phyloP scores from a whole-genome alignment of 495 filamentous ascomycete species.

The Parathielavia appendiculata region DNA sequence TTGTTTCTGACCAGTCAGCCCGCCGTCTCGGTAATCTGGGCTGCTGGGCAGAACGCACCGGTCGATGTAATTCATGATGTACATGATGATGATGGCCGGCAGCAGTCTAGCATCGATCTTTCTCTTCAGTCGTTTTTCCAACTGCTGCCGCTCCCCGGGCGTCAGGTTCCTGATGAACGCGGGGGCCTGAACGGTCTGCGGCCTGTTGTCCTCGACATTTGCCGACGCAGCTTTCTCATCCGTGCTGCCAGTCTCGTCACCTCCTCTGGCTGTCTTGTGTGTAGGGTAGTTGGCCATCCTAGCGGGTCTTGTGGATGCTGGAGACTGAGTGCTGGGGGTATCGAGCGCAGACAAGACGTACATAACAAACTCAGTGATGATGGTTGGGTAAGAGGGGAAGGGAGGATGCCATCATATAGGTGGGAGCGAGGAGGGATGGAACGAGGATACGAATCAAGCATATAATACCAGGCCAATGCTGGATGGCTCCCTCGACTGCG shows the following conservation, averaged over 20 bases:
- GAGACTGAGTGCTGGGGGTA: not conserved
- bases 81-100: constrained; percentile 51
- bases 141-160: constrained; percentile 41
- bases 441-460: too few species aligned
- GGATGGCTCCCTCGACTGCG: too few species aligned
- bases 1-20: constrained; percentile 37
- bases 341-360: too few species aligned
- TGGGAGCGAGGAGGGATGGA: too few species aligned
- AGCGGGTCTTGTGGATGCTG: not conserved
- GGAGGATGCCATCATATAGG: too few species aligned
- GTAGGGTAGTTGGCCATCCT: not conserved
- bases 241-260: constrained; percentile 11
- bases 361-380: too few species aligned
- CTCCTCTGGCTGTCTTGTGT: not conserved
- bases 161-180: constrained; percentile 44
- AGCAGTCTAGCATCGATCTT: constrained; percentile 62
- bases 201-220: constrained; percentile 15
- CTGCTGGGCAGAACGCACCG: constrained; percentile 32
- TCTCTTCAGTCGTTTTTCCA: constrained; percentile 50
- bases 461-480: too few species aligned
- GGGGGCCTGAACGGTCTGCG: constrained; percentile 37
- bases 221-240: constrained; percentile 20
- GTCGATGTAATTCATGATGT: constrained; percentile 79
- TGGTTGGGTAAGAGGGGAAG: too few species aligned
- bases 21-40: not conserved